phyloP scores from a whole-genome alignment of 768 basidiomycete species.

The Suillus fuscotomentosus region DNA sequence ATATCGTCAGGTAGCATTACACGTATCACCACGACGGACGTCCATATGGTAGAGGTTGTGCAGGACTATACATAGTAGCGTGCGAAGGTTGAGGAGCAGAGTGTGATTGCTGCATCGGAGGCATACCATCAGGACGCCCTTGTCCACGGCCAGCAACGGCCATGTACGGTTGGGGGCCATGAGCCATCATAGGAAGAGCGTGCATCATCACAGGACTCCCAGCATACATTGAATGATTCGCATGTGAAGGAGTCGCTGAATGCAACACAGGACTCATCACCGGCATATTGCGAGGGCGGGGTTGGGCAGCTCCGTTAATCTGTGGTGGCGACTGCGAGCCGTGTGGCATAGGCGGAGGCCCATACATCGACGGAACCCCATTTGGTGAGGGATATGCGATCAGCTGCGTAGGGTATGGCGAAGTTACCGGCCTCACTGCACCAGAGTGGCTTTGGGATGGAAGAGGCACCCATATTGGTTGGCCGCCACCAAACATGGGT shows the following conservation, averaged over 20 bases:
- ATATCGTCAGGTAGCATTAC: conserved; percentile 24
- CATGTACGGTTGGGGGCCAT: conserved; percentile 34
- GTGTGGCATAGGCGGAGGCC: conserved; percentile 39
- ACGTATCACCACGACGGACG: conserved; percentile 31
- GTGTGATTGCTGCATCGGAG: conserved; percentile 40
- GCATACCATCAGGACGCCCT: conserved; percentile 46
- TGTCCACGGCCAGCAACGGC: conserved; percentile 53
- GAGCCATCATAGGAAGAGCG: conserved; percentile 39
- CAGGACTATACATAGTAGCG: conserved; percentile 30
- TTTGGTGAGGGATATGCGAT: conserved; percentile 63
- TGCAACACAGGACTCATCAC: conserved; percentile 76
- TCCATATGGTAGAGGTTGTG: conserved; percentile 18
- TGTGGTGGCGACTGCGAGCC: conserved; percentile 39
- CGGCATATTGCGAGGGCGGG: conserved; percentile 51
- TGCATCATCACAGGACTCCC: conserved; percentile 71
- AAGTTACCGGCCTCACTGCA: conserved; percentile 53
- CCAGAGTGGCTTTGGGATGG: conserved; percentile 45
- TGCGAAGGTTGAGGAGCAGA: conserved; percentile 24
- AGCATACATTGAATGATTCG: conserved; percentile 53
- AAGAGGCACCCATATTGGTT: conserved; percentile 65
- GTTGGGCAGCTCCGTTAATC: conserved; percentile 29
- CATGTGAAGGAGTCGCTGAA: conserved; percentile 44
- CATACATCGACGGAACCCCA: conserved; percentile 46
- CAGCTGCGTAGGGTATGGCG: conserved; percentile 65
- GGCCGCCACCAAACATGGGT: conserved; percentile 48